A percentile compares a stretch with the other conserved stretches of the same genome.
Conservation (phyloP, 1,284 basidiomycete genomes). For the Trametes sp. region DNA sequence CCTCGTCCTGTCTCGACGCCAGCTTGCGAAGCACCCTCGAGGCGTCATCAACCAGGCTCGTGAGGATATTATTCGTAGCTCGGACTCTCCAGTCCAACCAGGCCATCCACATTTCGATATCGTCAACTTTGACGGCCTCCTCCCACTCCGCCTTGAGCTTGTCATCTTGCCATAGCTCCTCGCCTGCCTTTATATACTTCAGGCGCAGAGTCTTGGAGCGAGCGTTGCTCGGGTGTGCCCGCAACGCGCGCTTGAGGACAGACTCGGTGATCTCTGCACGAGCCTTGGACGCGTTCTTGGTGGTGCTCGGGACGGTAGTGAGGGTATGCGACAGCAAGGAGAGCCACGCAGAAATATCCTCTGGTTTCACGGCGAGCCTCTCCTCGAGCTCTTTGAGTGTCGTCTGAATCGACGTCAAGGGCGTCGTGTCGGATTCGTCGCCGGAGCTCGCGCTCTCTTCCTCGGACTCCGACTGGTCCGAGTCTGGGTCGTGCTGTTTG, state of each 20-base stretch:
- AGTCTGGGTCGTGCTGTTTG: constrained; percentile 46
- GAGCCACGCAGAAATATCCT: constrained; percentile 68
- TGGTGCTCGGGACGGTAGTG: constrained; percentile 60
- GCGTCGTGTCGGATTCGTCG: constrained; percentile 43
- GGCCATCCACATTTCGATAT: constrained; percentile 68
- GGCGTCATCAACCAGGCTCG: constrained; percentile 60
- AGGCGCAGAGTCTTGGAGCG: constrained; percentile 60
- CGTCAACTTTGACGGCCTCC: constrained; percentile 59
- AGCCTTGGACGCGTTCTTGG: constrained; percentile 70
- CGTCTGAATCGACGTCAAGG: constrained; percentile 62
- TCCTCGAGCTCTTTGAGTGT: constrained; percentile 66
- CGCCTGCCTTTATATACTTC: constrained; percentile 74
- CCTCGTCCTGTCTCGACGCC: constrained; percentile 49
- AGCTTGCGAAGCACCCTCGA: constrained; percentile 51
- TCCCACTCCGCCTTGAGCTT: constrained; percentile 76
- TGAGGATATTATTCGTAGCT: constrained; percentile 51
- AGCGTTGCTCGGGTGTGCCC: constrained; percentile 59
- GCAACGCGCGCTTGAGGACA: constrained; percentile 70
- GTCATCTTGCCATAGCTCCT: constrained; percentile 69
- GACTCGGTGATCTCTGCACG: constrained; percentile 76
- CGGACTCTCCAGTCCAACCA: constrained; percentile 80
- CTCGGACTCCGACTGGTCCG: constrained; percentile 53
- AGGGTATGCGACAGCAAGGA: constrained; percentile 67
- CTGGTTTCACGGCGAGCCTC: constrained; percentile 57
- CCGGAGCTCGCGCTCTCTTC: constrained; percentile 41